phyloP scores from a whole-genome alignment of 2,329 filamentous ascomycete genomes.

The Zymoseptoria crescenta region DNA sequence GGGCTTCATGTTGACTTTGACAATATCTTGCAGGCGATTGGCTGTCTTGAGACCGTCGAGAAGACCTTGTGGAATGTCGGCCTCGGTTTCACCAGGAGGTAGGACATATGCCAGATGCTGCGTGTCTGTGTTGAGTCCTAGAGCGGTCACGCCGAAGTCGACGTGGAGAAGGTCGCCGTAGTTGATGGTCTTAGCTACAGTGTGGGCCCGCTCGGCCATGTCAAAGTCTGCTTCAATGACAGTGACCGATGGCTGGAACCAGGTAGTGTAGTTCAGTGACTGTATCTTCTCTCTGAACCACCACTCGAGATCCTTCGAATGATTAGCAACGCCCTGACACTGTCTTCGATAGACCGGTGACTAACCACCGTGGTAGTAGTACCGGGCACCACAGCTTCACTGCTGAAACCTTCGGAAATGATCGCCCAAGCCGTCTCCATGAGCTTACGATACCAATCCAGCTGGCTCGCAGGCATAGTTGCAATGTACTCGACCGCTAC shows the following conservation, averaged over 20 bases:
- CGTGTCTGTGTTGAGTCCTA: slow-evolving; percentile 17
- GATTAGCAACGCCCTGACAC: neutral
- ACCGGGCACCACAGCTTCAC: slow-evolving; percentile 9
- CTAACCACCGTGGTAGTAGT: slow-evolving; percentile 8
- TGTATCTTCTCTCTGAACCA: slow-evolving; percentile 17
- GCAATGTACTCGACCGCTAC: slow-evolving; percentile 17
- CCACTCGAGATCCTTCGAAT: slow-evolving; percentile 15
- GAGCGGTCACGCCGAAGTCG: slow-evolving; percentile 16
- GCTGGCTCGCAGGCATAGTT: slow-evolving; percentile 10
- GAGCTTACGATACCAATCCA: slow-evolving; percentile 14
- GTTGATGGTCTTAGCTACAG: slow-evolving; percentile 1
- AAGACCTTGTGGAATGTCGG: slow-evolving; percentile 10
- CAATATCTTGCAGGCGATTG: slow-evolving; percentile 16
- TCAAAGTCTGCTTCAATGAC: slow-evolving; percentile 4
- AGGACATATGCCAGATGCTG: slow-evolving; percentile 18
- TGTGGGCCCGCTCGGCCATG: neutral
- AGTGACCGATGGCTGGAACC: slow-evolving; percentile 16
- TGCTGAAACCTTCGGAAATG: slow-evolving; percentile 13
- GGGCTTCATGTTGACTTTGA: slow-evolving; percentile 10
- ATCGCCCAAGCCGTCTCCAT: slow-evolving; percentile 17
- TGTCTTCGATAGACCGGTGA: neutral
- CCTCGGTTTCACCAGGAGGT: slow-evolving; percentile 4
- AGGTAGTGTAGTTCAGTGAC: slow-evolving; percentile 15
- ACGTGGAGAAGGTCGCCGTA: slow-evolving; percentile 16
- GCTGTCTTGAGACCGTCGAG: slow-evolving; percentile 9